phyloP scores from a whole-genome alignment of 495 filamentous ascomycete genomes.

The Podospora fimiseda region DNA sequence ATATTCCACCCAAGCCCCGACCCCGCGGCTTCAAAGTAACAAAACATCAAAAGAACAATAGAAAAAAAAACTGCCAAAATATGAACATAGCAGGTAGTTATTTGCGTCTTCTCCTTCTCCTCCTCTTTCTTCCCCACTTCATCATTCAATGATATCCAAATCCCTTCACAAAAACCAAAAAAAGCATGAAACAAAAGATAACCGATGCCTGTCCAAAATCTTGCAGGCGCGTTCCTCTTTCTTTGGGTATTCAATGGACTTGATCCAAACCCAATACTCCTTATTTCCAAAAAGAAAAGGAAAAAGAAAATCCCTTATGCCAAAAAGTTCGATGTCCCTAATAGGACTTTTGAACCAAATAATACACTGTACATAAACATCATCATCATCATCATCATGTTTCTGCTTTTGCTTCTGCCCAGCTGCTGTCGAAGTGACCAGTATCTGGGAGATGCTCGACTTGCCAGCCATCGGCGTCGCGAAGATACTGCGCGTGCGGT shows the following conservation, averaged over 20 bases:
- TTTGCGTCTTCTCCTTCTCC: too few species aligned
- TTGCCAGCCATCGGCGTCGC: conserved; percentile 24
- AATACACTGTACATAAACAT: background rate
- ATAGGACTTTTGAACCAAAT: background rate
- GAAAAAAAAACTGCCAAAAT: too few species aligned
- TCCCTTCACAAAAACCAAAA: background rate
- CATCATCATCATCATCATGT: background rate
- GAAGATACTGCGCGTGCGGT: conserved; percentile 17
- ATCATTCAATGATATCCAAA: too few species aligned
- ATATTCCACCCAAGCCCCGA: background rate
- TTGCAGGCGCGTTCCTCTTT: background rate
- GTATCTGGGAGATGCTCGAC: conserved; percentile 26
- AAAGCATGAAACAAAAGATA: background rate
- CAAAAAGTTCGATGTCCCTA: too few species aligned
- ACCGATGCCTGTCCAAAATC: background rate
- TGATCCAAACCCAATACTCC: background rate
- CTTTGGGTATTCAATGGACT: background rate
- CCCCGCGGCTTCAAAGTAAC: too few species aligned
- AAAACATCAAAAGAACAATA: too few species aligned
- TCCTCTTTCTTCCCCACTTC: background rate
- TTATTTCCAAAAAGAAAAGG: background rate
- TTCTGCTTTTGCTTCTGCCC: conserved; percentile 17
- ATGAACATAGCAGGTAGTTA: too few species aligned
- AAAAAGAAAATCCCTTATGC: too few species aligned
- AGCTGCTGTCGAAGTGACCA: conserved; percentile 21